phyloP scores from a whole-genome alignment of 1,284 basidiomycete genomes.

The Naganishia sp. region DNA sequence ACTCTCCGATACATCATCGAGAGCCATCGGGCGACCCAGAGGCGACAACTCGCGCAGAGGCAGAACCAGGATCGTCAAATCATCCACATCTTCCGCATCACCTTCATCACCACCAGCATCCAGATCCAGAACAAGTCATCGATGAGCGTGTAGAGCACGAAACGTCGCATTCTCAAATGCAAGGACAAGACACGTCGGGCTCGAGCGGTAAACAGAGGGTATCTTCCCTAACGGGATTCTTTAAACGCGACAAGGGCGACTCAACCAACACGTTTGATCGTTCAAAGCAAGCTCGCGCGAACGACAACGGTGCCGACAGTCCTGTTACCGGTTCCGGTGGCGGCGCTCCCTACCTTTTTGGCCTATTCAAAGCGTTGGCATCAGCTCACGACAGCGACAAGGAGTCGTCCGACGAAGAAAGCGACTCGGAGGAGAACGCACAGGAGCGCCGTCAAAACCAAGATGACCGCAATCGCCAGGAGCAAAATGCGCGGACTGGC shows the following conservation, averaged over 20 bases:
- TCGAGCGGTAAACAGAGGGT: background rate
- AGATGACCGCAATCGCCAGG: constrained; percentile 2
- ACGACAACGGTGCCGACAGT: constrained; percentile 9
- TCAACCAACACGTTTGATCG: constrained; percentile 4
- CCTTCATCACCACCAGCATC: background rate
- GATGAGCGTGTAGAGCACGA: constrained; percentile 9
- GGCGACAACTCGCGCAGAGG: constrained; percentile 8
- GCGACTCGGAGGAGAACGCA: constrained; percentile 25
- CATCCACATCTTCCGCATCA: constrained; percentile 7
- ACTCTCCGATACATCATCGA: constrained; percentile 9
- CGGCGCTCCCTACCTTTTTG: constrained; percentile 40
- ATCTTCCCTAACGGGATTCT: constrained; percentile 7
- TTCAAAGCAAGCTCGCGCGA: constrained; percentile 1
- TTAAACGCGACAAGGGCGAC: constrained; percentile 5
- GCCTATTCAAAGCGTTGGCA: constrained; percentile 47
- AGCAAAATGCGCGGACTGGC: constrained; percentile 6
- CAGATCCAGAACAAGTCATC: constrained; percentile 8
- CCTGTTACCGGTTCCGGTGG: constrained; percentile 12
- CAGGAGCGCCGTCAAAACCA: constrained; percentile 1
- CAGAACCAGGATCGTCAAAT: constrained; percentile 12
- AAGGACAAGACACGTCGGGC: background rate
- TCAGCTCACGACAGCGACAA: constrained; percentile 34
- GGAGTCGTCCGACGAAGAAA: constrained; percentile 26
- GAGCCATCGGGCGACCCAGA: background rate
- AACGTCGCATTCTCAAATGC: background rate